A percentile compares a stretch with the other conserved stretches of the same genome.
Evolutionary conservation across 495 filamentous ascomycete genomes (phyloP).

Genomic region (Penicillium manginii): DNA sequence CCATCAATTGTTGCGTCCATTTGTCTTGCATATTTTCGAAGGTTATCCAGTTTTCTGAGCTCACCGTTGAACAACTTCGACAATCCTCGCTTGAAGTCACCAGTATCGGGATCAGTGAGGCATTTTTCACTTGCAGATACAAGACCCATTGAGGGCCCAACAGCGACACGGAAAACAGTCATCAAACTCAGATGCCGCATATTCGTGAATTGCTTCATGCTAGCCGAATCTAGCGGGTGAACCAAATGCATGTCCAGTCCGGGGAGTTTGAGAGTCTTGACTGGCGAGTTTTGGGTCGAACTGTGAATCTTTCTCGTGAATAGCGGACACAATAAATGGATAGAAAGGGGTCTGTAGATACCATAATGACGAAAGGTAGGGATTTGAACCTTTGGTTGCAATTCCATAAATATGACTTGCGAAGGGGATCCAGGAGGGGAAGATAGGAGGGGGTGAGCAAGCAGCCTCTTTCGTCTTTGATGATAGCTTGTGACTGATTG

Average conservation of each 20-base stretch:
- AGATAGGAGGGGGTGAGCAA: not conserved
- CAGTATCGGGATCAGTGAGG: constrained; percentile 8
- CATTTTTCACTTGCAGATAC: not conserved
- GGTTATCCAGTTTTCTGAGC: not conserved
- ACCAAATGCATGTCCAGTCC: not conserved
- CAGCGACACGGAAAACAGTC: constrained; percentile 6
- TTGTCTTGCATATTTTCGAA: constrained; percentile 1
- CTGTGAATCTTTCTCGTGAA: not conserved
- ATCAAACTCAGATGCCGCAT: constrained; percentile 1
- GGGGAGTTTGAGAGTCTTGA: constrained; percentile 2
- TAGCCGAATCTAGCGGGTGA: constrained; percentile 1
- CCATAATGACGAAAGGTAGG: constrained; percentile 5
- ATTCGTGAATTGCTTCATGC: not conserved
- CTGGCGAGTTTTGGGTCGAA: constrained; percentile 3
- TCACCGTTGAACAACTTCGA: constrained; percentile 4
- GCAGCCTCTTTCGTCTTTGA: not conserved
- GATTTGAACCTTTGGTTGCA: constrained; percentile 1
- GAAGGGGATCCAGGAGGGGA: not conserved
- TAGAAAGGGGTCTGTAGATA: not conserved
- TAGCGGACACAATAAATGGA: not conserved
- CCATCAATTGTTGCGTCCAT: not conserved
- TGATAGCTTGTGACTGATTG: not conserved
- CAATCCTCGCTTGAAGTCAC: constrained; percentile 5
- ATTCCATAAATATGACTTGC: not conserved
- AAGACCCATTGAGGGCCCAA: constrained; percentile 5